phyloP scores from a whole-genome alignment of 495 filamentous ascomycete species.

The Neurospora sp. region DNA sequence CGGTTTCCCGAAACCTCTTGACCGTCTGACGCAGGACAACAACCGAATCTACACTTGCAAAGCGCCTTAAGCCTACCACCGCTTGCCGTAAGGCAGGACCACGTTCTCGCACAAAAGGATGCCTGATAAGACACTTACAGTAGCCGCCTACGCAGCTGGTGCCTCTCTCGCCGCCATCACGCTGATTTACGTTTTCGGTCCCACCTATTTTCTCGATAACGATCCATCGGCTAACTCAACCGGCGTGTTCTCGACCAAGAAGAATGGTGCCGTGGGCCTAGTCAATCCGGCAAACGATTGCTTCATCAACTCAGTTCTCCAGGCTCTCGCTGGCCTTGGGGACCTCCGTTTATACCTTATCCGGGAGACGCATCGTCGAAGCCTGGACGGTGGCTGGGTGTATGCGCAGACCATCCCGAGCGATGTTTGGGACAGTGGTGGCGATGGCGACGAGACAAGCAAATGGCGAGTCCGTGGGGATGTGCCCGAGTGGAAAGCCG shows the following conservation, averaged over 20 bases:
- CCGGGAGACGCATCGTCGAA: constrained; percentile 71
- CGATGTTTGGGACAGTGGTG: constrained; percentile 6
- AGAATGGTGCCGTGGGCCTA: constrained; percentile 84
- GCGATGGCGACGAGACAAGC: neutral
- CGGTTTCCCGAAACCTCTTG: neutral
- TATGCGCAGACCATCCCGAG: constrained; percentile 51
- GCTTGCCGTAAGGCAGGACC: neutral
- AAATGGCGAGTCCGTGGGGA: constrained; percentile 26
- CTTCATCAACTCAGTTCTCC: constrained; percentile 96
- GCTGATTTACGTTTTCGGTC: constrained; percentile 91
- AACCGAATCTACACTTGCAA: neutral
- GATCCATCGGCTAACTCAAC: constrained; percentile 38
- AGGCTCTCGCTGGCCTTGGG: constrained; percentile 88
- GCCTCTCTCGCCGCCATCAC: constrained; percentile 94
- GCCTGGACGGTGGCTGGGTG: constrained; percentile 60
- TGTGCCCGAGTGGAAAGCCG: constrained; percentile 53
- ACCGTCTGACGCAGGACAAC: neutral
- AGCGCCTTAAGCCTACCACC: neutral
- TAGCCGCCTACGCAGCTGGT: constrained; percentile 88
- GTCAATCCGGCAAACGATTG: constrained; percentile 93
- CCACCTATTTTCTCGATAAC: constrained; percentile 86
- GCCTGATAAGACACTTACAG: constrained; percentile 79
- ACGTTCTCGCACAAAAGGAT: constrained; percentile 32
- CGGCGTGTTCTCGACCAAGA: constrained; percentile 44
- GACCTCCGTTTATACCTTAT: constrained; percentile 87